A percentile compares a stretch with the other conserved stretches of the same genome.
Evolutionary conservation across 2,329 filamentous ascomycete species (phyloP).

Genomic region (Sporothrix schenckii): DNA sequence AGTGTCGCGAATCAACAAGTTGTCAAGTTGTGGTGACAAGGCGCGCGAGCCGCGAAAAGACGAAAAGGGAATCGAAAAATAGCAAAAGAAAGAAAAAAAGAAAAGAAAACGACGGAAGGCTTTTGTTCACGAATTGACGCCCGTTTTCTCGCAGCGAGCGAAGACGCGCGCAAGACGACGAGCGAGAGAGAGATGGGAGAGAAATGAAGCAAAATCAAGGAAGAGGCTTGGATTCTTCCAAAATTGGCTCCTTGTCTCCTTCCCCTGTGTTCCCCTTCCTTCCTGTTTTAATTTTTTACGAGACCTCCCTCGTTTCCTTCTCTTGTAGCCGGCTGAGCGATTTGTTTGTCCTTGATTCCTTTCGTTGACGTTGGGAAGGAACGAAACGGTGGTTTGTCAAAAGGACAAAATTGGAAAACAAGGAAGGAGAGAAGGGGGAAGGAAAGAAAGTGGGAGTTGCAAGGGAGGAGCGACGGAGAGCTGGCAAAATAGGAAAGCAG

Average conservation of each 20-base stretch:
- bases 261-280: slow-evolving; percentile 4
- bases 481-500: slow-evolving; percentile 24
- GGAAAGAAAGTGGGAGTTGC: slow-evolving; percentile 15
- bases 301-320: slow-evolving; percentile 28
- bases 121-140: slow-evolving; percentile 1
- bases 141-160: slow-evolving; percentile 1
- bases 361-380: slow-evolving; percentile 25
- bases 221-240: slow-evolving; percentile 10
- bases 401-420: slow-evolving; percentile 4
- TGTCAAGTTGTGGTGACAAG: background rate
- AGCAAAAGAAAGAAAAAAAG: slow-evolving; percentile 6
- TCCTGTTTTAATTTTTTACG: slow-evolving; percentile 24
- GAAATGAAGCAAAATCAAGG: background rate
- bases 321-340: background rate
- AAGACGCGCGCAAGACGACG: slow-evolving; percentile 17
- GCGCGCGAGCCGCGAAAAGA: background rate
- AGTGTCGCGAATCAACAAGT: background rate
- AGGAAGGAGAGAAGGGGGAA: slow-evolving; percentile 13
- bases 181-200: slow-evolving; percentile 1
- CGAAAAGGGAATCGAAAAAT: slow-evolving; percentile 12
- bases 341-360: slow-evolving; percentile 10
- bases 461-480: slow-evolving; percentile 16
- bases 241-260: background rate
- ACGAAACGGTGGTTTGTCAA: slow-evolving; percentile 1
- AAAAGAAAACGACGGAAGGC: slow-evolving; percentile 9